Evolutionary conservation across 495 filamentous ascomycete genomes (phyloP), one percentile per base, ranked within the genome.

Genomic region (Cryomyces antarcticus): DNA sequence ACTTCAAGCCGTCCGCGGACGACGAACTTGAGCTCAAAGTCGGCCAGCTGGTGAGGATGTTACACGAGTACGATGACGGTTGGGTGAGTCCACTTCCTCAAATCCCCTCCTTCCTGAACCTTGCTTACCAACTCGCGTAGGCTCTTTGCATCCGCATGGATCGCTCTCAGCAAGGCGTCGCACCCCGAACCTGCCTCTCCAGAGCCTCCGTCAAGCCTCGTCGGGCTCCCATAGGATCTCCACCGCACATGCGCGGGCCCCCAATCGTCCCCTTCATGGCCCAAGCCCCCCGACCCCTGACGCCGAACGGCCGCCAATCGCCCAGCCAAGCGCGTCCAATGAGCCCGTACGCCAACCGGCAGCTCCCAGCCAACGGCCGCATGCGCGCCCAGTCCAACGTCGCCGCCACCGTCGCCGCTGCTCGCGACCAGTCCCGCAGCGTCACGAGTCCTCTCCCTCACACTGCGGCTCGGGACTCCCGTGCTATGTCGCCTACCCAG

Each of bases 61-160:
- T 96, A 31, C 85, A 96, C 50, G 88, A 94, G 59, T 99, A 96
- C 57, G 92, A 99, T 57, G 89, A 99, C 66, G 89, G 89, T 56
- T 99, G 89, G 89, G 82, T 85, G 75, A 69, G 78, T 68, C 28
- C 30, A 27, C 10, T 12, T 17, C 31, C 12, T 17, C 5, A 1
- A 17, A 36, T 3, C 33, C 12, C 33, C 2, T 1, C 33, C 2
- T 24, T 2, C 17, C 17, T 24, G 12, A 36, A 9, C 9, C 12
- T 10, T 36, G 12, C 12, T 36, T 10, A 36, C 33, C 1, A 13
- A 48, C 48, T 3, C 45, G 31, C 36, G 6, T 34, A 86, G 80
- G 82, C 87, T 49, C 80, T 95, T 41, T 96, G 89, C 60, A 76
- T 80, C 52, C 80, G 82, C 47, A 73, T 96, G 39, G 88, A 96